A percentile compares a stretch with the other conserved stretches of the same genome.
These are phyloP conservation scores for Eucalyptus virginea DNA, from an alignment of 345 rosid genomes.

Conservation along the genomic window DNA sequence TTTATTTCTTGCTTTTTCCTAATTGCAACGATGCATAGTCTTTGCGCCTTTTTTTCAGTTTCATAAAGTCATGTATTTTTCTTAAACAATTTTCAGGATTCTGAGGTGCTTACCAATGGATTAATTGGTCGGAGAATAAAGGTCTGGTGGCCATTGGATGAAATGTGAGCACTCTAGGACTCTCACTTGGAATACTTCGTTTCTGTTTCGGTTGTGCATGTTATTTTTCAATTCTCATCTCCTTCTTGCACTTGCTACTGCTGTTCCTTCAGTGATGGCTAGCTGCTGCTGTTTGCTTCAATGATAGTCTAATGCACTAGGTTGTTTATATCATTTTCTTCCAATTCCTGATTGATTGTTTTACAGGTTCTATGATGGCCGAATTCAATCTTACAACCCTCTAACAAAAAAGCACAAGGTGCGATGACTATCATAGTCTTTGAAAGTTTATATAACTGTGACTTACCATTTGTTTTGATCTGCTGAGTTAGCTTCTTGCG, in stretches of 20 bases:
- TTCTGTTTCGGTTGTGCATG: not conserved
- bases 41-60: no score
- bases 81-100: not conserved
- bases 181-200: not conserved
- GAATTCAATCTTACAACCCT: not conserved
- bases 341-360: fast-evolving
- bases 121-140: not conserved
- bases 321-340: not conserved
- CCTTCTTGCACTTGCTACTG: not conserved
- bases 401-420: not conserved
- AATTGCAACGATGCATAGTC: fast-evolving
- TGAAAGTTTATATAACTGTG: fast-evolving
- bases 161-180: not conserved
- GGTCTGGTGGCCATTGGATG: slow-evolving; percentile 1
- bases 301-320: fast-evolving
- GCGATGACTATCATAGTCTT: not conserved
- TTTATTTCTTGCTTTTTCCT: no score
- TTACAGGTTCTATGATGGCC: not conserved
- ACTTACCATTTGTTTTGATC: not conserved
- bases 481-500: not conserved
- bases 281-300: fast-evolving
- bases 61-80: no score
- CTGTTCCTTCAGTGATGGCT: not conserved
- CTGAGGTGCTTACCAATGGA: not conserved
- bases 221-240: not conserved